A percentile compares a stretch with the other conserved stretches of the same genome.
Conservation (phyloP, 305 asterid genomes). For the Fraxinus albicans region DNA sequence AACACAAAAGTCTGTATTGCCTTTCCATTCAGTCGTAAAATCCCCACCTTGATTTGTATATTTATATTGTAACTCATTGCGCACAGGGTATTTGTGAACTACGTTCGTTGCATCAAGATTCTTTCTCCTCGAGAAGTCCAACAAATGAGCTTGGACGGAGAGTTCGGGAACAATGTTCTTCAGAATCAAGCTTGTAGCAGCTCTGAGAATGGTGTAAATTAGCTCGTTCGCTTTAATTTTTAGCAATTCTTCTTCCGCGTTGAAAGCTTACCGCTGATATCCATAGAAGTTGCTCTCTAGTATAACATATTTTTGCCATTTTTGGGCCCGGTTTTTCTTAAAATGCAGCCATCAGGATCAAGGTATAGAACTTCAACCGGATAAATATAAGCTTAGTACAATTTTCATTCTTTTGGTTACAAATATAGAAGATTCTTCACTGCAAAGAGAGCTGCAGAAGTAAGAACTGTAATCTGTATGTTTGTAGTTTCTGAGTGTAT, state of each 20-base stretch:
- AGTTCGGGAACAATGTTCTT: slow-evolving; percentile 60
- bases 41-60: background rate
- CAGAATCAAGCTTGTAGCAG: slow-evolving; percentile 90
- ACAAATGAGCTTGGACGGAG: slow-evolving; percentile 95
- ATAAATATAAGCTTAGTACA: background rate
- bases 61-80: slow-evolving; percentile 2
- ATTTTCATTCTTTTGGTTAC: slow-evolving; percentile 16
- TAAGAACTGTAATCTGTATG: slow-evolving; percentile 35
- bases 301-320: background rate
- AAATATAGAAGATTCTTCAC: slow-evolving; percentile 23
- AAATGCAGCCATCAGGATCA: slow-evolving; percentile 1
- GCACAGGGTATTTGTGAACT: slow-evolving; percentile 85
- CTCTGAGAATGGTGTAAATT: slow-evolving; percentile 71
- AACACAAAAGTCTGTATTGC: slow-evolving; percentile 47
- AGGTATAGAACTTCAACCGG: background rate
- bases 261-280: slow-evolving; percentile 17
- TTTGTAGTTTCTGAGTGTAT: slow-evolving; percentile 7
- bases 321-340: background rate
- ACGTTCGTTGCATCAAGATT: slow-evolving; percentile 90
- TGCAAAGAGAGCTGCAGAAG: slow-evolving; percentile 30
- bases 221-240: slow-evolving; percentile 23
- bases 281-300: slow-evolving; percentile 10
- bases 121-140: slow-evolving; percentile 98
- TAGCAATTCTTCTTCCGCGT: slow-evolving; percentile 24
- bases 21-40: background rate